phyloP scores from a whole-genome alignment of 2,329 filamentous ascomycete genomes.

The Bipolaris oryzae region DNA sequence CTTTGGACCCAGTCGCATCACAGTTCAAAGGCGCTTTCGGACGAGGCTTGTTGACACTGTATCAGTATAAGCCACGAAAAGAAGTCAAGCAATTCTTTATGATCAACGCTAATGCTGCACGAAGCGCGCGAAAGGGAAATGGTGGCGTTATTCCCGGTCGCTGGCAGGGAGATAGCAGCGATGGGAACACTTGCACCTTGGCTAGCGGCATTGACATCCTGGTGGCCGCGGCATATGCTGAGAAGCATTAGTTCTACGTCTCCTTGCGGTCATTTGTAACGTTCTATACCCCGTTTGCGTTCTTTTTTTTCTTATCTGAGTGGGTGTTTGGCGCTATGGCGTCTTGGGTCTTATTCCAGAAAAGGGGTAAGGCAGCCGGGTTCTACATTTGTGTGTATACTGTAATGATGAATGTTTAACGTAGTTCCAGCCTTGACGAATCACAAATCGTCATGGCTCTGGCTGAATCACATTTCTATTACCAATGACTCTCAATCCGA shows the following conservation, averaged over 20 bases:
- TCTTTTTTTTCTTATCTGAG: neutral
- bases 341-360: neutral
- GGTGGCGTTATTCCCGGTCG: constrained; percentile 60
- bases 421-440: neutral
- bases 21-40: constrained; percentile 50
- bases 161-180: constrained; percentile 64
- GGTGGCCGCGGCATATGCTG: constrained; percentile 55
- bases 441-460: too few relatives aligned
- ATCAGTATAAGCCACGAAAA: constrained; percentile 32
- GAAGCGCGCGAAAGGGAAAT: constrained; percentile 36
- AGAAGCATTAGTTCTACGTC: constrained; percentile 1
- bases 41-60: constrained; percentile 39
- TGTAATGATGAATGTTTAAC: constrained; percentile 6
- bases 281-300: constrained; percentile 12
- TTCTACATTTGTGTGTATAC: constrained; percentile 3
- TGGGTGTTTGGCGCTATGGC: constrained; percentile 6
- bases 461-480: neutral
- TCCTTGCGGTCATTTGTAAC: constrained; percentile 2
- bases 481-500: neutral
- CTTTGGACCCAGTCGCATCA: constrained; percentile 36
- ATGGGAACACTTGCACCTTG: constrained; percentile 63
- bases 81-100: constrained; percentile 38
- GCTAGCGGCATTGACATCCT: constrained; percentile 69
- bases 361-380: neutral
- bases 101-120: constrained; percentile 43